phyloP scores from a whole-genome alignment of 257 asterid genomes.

The Nicotiana noctiflora region DNA sequence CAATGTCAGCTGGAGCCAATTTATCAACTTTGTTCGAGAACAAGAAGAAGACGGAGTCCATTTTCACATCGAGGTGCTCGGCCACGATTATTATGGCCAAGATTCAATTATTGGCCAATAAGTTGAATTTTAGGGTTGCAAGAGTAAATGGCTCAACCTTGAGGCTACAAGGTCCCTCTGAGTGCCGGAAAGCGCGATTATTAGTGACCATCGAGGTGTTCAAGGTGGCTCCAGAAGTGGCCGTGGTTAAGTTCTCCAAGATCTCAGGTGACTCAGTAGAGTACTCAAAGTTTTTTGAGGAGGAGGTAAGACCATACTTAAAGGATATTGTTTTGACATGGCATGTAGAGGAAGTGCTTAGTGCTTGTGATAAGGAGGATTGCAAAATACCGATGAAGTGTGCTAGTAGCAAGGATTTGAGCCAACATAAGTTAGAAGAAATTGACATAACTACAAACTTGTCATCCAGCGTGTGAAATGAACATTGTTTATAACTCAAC shows the following conservation, averaged over 20 bases:
- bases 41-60: constrained; percentile 18
- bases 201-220: constrained; percentile 27
- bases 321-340: constrained; percentile 40
- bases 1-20: constrained; percentile 28
- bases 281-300: constrained; percentile 32
- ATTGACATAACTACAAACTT: constrained; percentile 1
- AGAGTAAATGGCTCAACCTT: constrained; percentile 26
- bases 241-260: constrained; percentile 40
- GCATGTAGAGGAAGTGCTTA: constrained; percentile 20
- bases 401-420: constrained; percentile 4
- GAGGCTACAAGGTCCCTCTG: constrained; percentile 21
- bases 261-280: constrained; percentile 36
- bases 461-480: neutral
- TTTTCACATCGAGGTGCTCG: constrained; percentile 28
- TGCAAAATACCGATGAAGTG: neutral
- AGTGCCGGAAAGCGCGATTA: constrained; percentile 31
- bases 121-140: constrained; percentile 21
- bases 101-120: constrained; percentile 26
- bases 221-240: constrained; percentile 44
- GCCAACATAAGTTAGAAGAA: neutral
- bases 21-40: constrained; percentile 24
- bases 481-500: neutral
- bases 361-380: neutral
- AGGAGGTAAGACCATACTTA: constrained; percentile 30
- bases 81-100: constrained; percentile 26